Conservation (phyloP, 441 rosid species). For the Geranium incanum region DNA sequence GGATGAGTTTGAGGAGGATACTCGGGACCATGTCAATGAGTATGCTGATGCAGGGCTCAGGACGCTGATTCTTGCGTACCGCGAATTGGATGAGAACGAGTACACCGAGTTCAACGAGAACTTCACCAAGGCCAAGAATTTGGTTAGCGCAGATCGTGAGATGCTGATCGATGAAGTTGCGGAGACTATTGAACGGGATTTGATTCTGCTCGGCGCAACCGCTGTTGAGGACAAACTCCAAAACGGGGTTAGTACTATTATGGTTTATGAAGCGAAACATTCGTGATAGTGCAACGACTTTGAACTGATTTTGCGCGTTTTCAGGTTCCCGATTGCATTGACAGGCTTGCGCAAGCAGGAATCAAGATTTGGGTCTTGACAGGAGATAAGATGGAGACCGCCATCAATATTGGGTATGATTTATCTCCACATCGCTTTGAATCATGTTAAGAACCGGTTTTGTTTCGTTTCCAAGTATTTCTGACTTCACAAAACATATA, state of each 20-base stretch:
- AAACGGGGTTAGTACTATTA: slow-evolving; percentile 47
- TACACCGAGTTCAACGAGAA: slow-evolving; percentile 40
- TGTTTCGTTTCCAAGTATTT: slow-evolving; percentile 1
- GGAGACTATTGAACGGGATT: slow-evolving; percentile 46
- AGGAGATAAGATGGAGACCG: slow-evolving; percentile 81
- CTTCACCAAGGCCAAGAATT: slow-evolving; percentile 45
- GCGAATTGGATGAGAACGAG: slow-evolving; percentile 52
- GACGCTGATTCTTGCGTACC: slow-evolving; percentile 58
- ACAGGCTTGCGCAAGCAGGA: slow-evolving; percentile 78
- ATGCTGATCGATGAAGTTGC: slow-evolving; percentile 44
- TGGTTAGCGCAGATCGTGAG: slow-evolving; percentile 47
- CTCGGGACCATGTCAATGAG: slow-evolving; percentile 52
- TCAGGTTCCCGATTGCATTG: slow-evolving; percentile 74
- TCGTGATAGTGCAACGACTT: not conserved
- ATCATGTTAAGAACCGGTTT: too few relatives aligned
- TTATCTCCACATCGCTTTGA: slow-evolving; percentile 10
- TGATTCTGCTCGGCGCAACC: slow-evolving; percentile 67
- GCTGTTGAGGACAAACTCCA: slow-evolving; percentile 45
- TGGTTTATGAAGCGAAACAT: slow-evolving; percentile 9
- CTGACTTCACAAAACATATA: slow-evolving; percentile 23
- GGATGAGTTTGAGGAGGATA: slow-evolving; percentile 37
- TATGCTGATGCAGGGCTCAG: slow-evolving; percentile 75
- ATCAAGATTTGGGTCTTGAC: slow-evolving; percentile 74
- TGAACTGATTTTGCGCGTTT: slow-evolving; percentile 9
- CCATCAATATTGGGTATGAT: slow-evolving; percentile 66